These are phyloP conservation scores for Liriodendron chinense DNA, from an alignment of 164 flowering plant genomes.

Conservation along the genomic window DNA sequence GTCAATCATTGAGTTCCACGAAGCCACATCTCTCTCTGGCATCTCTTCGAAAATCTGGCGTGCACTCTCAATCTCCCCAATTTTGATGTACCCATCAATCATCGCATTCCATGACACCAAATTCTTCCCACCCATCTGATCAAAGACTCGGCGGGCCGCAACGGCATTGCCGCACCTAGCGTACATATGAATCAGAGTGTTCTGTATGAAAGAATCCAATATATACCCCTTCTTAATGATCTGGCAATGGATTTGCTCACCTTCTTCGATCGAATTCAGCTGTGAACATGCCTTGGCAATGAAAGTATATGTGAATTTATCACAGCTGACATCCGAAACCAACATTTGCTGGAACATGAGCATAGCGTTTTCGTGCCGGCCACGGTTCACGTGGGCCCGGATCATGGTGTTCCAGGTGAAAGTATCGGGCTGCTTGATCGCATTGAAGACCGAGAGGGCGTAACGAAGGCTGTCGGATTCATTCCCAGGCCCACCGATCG, in stretches of 20 bases:
- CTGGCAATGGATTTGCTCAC: slow-evolving; percentile 46
- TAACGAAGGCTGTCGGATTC: slow-evolving; percentile 42
- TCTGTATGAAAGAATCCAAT: slow-evolving; percentile 18
- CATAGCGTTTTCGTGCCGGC: slow-evolving; percentile 28
- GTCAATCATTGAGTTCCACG: slow-evolving; percentile 21
- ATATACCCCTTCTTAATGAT: slow-evolving; percentile 21
- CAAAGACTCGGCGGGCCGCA: slow-evolving; percentile 41
- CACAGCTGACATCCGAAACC: slow-evolving; percentile 32
- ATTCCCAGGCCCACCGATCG: slow-evolving; percentile 17
- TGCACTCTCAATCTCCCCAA: slow-evolving; percentile 18
- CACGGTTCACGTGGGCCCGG: slow-evolving; percentile 44
- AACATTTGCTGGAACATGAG: slow-evolving; percentile 41
- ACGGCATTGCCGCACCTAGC: slow-evolving; percentile 18
- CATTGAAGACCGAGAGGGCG: slow-evolving; percentile 15
- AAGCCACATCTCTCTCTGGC: slow-evolving; percentile 10
- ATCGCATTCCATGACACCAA: slow-evolving; percentile 42
- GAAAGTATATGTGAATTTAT: slow-evolving; percentile 65
- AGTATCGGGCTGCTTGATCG: slow-evolving; percentile 30
- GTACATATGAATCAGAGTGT: slow-evolving; percentile 30
- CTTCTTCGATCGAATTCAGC: slow-evolving; percentile 22
- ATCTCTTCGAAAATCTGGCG: slow-evolving; percentile 11
- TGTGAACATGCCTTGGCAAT: slow-evolving; percentile 48
- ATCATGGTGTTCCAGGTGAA: slow-evolving; percentile 65
- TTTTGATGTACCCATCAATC: slow-evolving; percentile 36
- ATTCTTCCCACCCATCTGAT: slow-evolving; percentile 34